phyloP scores from a whole-genome alignment of 768 basidiomycete species.

The Tulasnella sp. region DNA sequence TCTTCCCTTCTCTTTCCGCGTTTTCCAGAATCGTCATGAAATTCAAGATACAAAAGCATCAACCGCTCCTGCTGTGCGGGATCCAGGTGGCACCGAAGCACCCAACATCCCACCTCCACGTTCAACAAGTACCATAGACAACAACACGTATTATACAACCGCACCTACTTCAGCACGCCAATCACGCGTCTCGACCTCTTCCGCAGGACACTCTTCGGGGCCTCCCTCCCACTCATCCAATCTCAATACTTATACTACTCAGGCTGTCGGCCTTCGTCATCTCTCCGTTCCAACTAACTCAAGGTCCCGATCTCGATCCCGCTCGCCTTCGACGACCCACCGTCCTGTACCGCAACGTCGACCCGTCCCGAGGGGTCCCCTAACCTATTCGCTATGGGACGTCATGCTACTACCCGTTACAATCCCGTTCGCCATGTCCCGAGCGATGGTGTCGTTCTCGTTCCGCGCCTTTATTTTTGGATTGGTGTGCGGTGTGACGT shows the following conservation, averaged over 20 bases:
- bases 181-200: too few relatives aligned
- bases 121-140: too few relatives aligned
- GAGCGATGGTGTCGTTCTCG: background rate
- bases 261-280: background rate
- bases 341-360: too few relatives aligned
- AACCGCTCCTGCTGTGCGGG: background rate
- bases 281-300: background rate
- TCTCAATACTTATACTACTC: slow-evolving; percentile 2
- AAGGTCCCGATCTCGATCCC: background rate
- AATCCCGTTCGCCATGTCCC: background rate
- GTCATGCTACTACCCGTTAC: slow-evolving; percentile 1
- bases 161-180: too few relatives aligned
- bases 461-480: slow-evolving; percentile 6
- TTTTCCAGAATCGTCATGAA: background rate
- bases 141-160: too few relatives aligned
- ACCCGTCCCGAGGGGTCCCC: too few relatives aligned
- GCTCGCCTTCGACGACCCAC: background rate
- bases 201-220: too few relatives aligned
- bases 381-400: slow-evolving; percentile 5
- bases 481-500: slow-evolving; percentile 5
- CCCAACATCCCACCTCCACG: background rate
- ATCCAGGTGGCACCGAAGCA: background rate
- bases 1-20: background rate
- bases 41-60: background rate
- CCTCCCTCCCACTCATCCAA: too few relatives aligned